Percentiles rank a stretch among this genome's conserved stretches.
Conservation (phyloP, 108 stramenopile genomes). For the Epithemia pelagica region DNA sequence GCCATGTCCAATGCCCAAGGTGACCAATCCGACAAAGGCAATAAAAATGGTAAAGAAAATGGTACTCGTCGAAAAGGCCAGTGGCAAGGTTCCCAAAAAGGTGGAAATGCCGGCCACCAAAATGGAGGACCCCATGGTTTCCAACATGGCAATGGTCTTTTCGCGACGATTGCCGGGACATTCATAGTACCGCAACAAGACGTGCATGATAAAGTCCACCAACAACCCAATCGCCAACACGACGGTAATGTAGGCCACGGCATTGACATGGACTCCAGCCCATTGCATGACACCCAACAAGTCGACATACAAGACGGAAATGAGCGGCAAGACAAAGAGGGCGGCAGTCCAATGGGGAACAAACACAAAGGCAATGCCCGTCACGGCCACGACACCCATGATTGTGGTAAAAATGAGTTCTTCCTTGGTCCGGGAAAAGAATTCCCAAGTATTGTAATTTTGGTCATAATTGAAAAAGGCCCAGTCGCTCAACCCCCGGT, state of each 20-base stretch:
- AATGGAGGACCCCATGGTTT: slow-evolving; percentile 24
- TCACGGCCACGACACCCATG: slow-evolving; percentile 21
- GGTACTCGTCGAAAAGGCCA: slow-evolving; percentile 13
- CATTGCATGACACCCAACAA: slow-evolving; percentile 18
- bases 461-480: slow-evolving; percentile 8
- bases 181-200: slow-evolving; percentile 17
- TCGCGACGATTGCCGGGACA: background rate
- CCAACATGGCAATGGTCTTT: slow-evolving; percentile 10
- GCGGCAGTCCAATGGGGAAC: slow-evolving; percentile 24
- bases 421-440: slow-evolving; percentile 14
- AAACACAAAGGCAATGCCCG: slow-evolving; percentile 17
- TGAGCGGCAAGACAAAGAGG: slow-evolving; percentile 12
- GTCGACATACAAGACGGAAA: slow-evolving; percentile 10
- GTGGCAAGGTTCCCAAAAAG: slow-evolving; percentile 16
- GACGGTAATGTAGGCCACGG: slow-evolving; percentile 6
- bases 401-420: slow-evolving; percentile 11
- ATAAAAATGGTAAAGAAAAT: slow-evolving; percentile 22
- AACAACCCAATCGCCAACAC: slow-evolving; percentile 21
- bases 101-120: slow-evolving; percentile 20
- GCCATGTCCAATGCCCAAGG: slow-evolving; percentile 16
- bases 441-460: slow-evolving; percentile 22
- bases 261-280: no score
- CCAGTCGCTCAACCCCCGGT: slow-evolving; percentile 12
- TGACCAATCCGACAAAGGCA: slow-evolving; percentile 18
- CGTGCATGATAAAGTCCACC: slow-evolving; percentile 28